phyloP scores from a whole-genome alignment of 1,139 yeast species.

The Geotrichum klebahnii region DNA sequence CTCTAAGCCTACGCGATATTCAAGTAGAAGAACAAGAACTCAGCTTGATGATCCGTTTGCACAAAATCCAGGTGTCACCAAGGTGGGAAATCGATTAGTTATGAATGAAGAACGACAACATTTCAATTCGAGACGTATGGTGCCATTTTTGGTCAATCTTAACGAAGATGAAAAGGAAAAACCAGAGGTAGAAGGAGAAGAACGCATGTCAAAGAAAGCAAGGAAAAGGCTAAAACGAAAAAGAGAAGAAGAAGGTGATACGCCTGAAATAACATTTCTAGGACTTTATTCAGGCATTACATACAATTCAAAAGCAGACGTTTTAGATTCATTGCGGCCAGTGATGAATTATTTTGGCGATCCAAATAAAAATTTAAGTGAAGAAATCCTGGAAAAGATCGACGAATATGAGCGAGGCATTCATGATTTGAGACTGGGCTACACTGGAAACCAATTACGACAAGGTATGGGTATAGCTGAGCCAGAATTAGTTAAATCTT shows the following conservation, averaged over 20 bases:
- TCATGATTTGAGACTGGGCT: not conserved
- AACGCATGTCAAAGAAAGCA: not conserved
- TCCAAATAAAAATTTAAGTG: not conserved
- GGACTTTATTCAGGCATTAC: slow-evolving; percentile 3
- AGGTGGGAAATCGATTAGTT: not conserved
- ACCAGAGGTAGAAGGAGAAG: not conserved
- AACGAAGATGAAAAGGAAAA: not conserved
- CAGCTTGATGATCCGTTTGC: no score
- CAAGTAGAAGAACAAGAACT: no score
- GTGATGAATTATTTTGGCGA: slow-evolving; percentile 8
- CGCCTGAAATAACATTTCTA: not conserved
- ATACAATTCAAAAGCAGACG: not conserved
- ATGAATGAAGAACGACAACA: not conserved
- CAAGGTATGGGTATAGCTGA: slow-evolving; percentile 8
- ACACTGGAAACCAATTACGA: not conserved
- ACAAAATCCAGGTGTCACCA: no score
- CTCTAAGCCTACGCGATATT: no score
- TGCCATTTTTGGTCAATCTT: not conserved
- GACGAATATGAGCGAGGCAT: slow-evolving; percentile 10
- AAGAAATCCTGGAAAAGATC: not conserved
- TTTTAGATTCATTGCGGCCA: not conserved
- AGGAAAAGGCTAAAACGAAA: not conserved
- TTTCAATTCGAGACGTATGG: not conserved
- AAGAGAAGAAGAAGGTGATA: not conserved
- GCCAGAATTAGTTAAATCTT: not conserved